A percentile compares a stretch with the other conserved stretches of the same genome.
phyloP scores from a whole-genome alignment of 163 green algal genomes.

The Chlorella variabilis region DNA sequence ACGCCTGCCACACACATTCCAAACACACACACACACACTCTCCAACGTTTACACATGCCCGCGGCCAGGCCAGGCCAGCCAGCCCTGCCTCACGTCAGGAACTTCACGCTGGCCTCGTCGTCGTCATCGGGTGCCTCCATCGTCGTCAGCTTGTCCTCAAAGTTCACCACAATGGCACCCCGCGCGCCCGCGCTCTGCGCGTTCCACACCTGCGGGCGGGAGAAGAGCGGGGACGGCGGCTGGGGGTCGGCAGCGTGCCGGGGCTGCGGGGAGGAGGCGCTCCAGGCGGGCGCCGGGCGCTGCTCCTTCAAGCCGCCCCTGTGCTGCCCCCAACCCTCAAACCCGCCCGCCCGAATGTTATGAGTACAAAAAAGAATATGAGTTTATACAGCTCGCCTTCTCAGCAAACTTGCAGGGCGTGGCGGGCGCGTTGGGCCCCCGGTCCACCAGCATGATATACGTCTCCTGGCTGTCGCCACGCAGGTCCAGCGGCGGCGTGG shows the following conservation, averaged over 20 bases:
- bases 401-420: conserved; percentile 66
- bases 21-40: no score
- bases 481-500: conserved; percentile 36
- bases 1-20: neutral
- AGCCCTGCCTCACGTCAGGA: conserved; percentile 51
- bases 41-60: no score
- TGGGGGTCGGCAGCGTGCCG: no score
- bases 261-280: no score
- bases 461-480: neutral
- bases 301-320: no score
- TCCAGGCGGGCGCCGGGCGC: no score
- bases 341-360: no score
- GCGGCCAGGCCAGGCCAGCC: no score
- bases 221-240: neutral
- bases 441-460: conserved; percentile 79
- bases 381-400: conserved; percentile 46
- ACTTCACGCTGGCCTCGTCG: conserved; percentile 66
- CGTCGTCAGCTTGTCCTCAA: conserved; percentile 81
- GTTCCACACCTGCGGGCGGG: conserved; percentile 70
- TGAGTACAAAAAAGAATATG: no score
- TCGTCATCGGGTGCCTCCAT: conserved; percentile 85
- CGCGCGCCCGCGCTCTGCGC: conserved; percentile 83
- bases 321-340: no score
- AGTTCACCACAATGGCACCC: conserved; percentile 85
- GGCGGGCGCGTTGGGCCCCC: conserved; percentile 16